phyloP scores from a whole-genome alignment of 2,329 filamentous ascomycete genomes.

The Colletotrichum coccodes region DNA sequence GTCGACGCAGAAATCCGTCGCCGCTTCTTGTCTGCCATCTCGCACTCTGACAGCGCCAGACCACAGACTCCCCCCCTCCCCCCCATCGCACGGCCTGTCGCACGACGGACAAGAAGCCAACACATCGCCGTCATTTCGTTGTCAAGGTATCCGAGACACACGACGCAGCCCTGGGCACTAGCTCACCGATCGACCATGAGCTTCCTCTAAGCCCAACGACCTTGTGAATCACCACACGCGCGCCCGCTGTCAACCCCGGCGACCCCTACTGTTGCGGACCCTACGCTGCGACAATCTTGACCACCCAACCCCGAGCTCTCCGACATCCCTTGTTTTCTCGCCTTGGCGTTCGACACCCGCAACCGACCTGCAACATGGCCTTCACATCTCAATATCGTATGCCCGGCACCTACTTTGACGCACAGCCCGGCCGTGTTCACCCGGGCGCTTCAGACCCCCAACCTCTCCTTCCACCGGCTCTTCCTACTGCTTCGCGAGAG shows the following conservation, averaged over 20 bases:
- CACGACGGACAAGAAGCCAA: not conserved
- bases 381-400: conserved; percentile 45
- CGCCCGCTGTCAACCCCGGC: not conserved
- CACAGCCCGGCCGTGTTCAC: conserved; percentile 47
- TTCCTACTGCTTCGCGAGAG: conserved; percentile 45
- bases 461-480: conserved; percentile 42
- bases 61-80: not conserved
- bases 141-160: conserved; percentile 11
- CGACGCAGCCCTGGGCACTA: conserved; percentile 1
- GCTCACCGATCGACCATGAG: conserved; percentile 14
- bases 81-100: conserved; percentile 6
- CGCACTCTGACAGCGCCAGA: conserved; percentile 1
- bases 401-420: conserved; percentile 47
- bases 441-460: conserved; percentile 58
- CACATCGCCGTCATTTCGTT: not conserved
- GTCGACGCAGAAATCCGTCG: conserved; percentile 3
- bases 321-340: not conserved
- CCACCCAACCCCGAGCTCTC: not conserved
- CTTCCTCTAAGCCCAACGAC: conserved; percentile 23
- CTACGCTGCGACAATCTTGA: not conserved
- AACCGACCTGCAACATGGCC: conserved; percentile 37
- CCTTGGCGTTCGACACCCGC: not conserved
- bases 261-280: not conserved
- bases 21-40: not conserved
- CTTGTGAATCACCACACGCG: conserved; percentile 21